Evolutionary conservation across 139 green algal genomes (phyloP).

Genomic region (Chlamydomonas sp.): DNA sequence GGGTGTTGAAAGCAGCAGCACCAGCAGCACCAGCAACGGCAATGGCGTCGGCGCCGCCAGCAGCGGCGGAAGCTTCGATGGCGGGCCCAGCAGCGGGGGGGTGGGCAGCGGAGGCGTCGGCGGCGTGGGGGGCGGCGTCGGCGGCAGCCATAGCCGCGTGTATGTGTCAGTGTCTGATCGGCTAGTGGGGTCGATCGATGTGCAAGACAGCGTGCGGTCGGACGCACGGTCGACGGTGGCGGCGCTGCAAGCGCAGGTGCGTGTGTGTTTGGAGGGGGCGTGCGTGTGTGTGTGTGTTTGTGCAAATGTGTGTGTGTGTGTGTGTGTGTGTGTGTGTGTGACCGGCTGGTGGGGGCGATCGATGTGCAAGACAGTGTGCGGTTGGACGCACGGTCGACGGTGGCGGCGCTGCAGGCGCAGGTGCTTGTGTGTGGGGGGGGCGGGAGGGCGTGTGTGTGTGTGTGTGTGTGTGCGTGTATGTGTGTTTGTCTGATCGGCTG

Average conservation of each 20-base stretch:
- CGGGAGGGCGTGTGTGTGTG: too few species aligned
- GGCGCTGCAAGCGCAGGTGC: slow-evolving; percentile 23
- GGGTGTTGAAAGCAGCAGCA: background rate
- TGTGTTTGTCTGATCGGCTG: too few species aligned
- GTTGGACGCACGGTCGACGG: slow-evolving; percentile 42
- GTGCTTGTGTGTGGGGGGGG: too few species aligned
- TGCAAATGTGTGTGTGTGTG: too few species aligned
- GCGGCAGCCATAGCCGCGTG: slow-evolving; percentile 58
- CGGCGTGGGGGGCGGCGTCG: slow-evolving; percentile 15
- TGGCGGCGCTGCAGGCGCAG: slow-evolving; percentile 28
- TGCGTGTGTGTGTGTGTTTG: too few species aligned
- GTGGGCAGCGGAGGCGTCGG: slow-evolving; percentile 1
- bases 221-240: slow-evolving; percentile 46
- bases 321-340: slow-evolving; percentile 6
- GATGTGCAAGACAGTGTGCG: slow-evolving; percentile 31
- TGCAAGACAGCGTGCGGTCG: slow-evolving; percentile 53
- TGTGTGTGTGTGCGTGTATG: too few species aligned
- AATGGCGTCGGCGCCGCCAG: slow-evolving; percentile 2
- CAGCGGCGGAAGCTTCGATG: background rate
- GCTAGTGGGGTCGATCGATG: slow-evolving; percentile 49
- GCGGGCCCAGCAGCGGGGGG: slow-evolving; percentile 1
- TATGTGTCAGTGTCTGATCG: slow-evolving; percentile 51
- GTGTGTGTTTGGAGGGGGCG: too few species aligned
- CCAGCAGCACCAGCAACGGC: slow-evolving; percentile 12
- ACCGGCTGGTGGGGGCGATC: slow-evolving; percentile 12